A percentile compares a stretch with the other conserved stretches of the same genome.
phyloP scores from a whole-genome alignment of 2,329 filamentous ascomycete genomes.

The Diaporthe vaccinii region DNA sequence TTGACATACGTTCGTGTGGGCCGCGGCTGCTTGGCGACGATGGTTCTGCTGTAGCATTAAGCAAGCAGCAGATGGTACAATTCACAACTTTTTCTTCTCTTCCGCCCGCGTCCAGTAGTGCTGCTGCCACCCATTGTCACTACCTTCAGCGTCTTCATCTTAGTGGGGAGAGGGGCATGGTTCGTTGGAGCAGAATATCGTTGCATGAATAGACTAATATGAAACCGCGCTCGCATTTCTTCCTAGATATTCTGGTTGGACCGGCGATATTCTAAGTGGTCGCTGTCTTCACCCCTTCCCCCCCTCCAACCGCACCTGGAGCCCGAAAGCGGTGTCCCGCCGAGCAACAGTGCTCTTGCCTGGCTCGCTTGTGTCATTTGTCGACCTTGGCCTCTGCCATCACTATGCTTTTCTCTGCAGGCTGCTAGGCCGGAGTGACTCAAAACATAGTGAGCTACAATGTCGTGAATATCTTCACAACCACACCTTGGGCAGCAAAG shows the following conservation, averaged over 20 bases:
- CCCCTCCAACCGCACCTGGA: background rate
- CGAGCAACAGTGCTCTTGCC: background rate
- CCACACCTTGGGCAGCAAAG: background rate
- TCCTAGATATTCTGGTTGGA: background rate
- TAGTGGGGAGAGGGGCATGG: background rate
- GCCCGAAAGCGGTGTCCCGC: background rate
- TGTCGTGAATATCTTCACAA: background rate
- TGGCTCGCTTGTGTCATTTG: background rate
- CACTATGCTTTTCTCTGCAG: background rate
- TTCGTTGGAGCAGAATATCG: background rate
- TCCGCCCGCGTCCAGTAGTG: background rate
- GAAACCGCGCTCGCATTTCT: background rate
- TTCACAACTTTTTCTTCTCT: background rate
- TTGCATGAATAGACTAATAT: conserved; percentile 24
- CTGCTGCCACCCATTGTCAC: background rate
- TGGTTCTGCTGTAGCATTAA: background rate
- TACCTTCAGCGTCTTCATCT: background rate
- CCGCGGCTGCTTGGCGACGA: background rate
- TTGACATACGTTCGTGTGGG: conserved; percentile 30
- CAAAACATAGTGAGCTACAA: too few relatives aligned
- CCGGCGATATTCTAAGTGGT: background rate
- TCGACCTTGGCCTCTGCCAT: too few relatives aligned
- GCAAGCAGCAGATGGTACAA: conserved; percentile 20
- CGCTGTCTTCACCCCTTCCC: background rate
- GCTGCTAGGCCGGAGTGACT: background rate